Percentiles rank a stretch among this genome's conserved stretches.
Conservation (phyloP, 2,329 filamentous ascomycete genomes). For the Nemania sp. region DNA sequence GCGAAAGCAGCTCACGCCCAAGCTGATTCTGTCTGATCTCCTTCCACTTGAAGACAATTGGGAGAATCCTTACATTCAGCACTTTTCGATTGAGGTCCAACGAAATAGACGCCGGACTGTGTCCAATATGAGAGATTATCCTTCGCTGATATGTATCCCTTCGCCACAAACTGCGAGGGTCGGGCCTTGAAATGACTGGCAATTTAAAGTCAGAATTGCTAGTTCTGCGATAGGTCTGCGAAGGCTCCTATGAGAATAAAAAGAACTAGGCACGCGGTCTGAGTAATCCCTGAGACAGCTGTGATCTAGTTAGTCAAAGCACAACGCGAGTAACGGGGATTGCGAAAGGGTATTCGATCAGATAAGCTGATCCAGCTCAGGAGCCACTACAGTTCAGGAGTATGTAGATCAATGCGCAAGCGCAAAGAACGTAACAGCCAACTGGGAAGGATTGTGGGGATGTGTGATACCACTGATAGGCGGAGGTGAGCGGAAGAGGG, state of each 20-base stretch:
- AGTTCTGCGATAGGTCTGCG: no score
- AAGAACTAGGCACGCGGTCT: neutral
- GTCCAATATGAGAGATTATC: neutral
- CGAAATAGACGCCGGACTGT: neutral
- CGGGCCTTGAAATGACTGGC: neutral
- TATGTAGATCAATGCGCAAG: neutral
- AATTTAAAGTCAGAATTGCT: neutral
- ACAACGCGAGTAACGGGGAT: neutral
- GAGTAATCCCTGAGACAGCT: neutral
- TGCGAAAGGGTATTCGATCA: no score
- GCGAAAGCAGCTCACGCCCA: slow-evolving; percentile 2
- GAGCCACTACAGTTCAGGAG: neutral
- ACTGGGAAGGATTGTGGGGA: neutral
- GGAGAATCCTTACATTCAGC: neutral
- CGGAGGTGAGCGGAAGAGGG: neutral
- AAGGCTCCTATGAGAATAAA: no score
- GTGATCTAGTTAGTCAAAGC: neutral
- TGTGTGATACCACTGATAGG: neutral
- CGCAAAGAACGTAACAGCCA: neutral
- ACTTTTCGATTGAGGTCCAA: neutral
- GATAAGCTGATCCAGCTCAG: neutral
- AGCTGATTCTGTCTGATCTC: neutral
- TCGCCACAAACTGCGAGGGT: neutral
- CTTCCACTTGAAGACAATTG: neutral
- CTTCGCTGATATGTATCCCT: neutral